Conservation (phyloP, 2,329 filamentous ascomycete species). For the Phoma sp. region DNA sequence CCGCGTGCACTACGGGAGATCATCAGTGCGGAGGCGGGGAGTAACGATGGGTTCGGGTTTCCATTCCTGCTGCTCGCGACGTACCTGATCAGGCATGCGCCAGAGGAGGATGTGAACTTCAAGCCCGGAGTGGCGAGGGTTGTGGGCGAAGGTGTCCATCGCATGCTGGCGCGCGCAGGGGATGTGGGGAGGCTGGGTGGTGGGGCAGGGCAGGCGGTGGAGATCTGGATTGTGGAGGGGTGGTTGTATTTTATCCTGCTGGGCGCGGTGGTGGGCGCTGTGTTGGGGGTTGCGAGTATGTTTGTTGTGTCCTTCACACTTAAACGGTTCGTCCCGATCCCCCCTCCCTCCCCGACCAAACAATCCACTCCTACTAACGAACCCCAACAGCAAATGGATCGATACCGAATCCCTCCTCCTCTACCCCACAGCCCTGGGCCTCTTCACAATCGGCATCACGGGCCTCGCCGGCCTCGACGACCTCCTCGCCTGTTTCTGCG, state of each 20-base stretch:
- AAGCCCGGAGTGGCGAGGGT: slow-evolving; percentile 19
- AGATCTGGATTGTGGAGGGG: slow-evolving; percentile 65
- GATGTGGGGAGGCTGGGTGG: slow-evolving; percentile 60
- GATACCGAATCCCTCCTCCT: slow-evolving; percentile 60
- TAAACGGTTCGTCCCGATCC: slow-evolving; percentile 20
- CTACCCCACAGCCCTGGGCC: slow-evolving; percentile 54
- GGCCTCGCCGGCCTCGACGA: slow-evolving; percentile 65
- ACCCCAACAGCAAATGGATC: slow-evolving; percentile 53
- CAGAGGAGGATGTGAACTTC: slow-evolving; percentile 36
- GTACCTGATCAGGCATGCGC: slow-evolving; percentile 62
- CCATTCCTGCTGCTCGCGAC: slow-evolving; percentile 64
- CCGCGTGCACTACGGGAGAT: slow-evolving; percentile 63
- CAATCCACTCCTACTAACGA: not conserved
- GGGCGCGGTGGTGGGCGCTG: slow-evolving; percentile 58
- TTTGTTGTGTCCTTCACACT: slow-evolving; percentile 54
- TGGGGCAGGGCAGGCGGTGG: slow-evolving; percentile 59
- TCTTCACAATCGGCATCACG: slow-evolving; percentile 64
- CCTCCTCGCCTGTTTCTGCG: slow-evolving; percentile 65
- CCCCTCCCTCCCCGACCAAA: not conserved
- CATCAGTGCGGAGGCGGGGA: slow-evolving; percentile 67
- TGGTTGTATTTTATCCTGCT: slow-evolving; percentile 65
- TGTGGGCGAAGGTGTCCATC: not conserved
- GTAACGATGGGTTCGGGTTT: slow-evolving; percentile 68
- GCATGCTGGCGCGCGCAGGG: slow-evolving; percentile 19
- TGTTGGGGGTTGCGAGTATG: slow-evolving; percentile 58